A percentile compares a stretch with the other conserved stretches of the same genome.
phyloP scores from a whole-genome alignment of 2,329 filamentous ascomycete species.

The Trichophyton verrucosum region DNA sequence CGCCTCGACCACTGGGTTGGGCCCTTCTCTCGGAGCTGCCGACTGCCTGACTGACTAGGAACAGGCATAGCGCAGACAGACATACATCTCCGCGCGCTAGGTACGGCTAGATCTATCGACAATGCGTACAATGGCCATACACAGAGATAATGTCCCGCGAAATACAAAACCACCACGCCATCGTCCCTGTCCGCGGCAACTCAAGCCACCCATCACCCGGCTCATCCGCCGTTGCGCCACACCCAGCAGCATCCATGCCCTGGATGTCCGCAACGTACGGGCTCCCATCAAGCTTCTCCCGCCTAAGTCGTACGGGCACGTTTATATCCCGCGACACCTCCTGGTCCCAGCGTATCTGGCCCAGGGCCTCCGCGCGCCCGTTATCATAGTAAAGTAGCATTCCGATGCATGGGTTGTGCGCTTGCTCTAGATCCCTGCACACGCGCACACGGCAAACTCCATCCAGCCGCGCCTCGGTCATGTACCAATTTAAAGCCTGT shows the following conservation, averaged over 20 bases:
- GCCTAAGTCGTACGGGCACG: neutral
- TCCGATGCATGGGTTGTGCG: neutral
- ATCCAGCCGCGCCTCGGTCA: neutral
- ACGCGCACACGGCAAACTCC: neutral
- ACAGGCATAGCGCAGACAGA: no score
- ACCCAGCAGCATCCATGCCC: neutral
- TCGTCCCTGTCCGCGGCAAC: neutral
- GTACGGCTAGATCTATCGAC: no score
- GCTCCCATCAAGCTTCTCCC: neutral
- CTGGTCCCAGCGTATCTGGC: neutral
- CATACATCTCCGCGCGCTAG: no score
- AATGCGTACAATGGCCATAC: no score
- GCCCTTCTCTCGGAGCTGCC: no score
- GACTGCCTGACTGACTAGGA: no score
- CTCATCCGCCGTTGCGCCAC: neutral
- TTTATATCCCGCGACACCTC: neutral
- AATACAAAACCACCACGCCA: no score
- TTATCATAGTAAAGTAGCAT: neutral
- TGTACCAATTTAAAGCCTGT: neutral
- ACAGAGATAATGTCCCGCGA: no score
- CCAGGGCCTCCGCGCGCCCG: neutral
- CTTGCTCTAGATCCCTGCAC: neutral
- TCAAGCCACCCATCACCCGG: neutral
- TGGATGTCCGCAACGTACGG: neutral
- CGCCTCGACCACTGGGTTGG: no score